Evolutionary conservation across 1,284 basidiomycete genomes (phyloP).

Genomic region (Ustilago vetiveriae): DNA sequence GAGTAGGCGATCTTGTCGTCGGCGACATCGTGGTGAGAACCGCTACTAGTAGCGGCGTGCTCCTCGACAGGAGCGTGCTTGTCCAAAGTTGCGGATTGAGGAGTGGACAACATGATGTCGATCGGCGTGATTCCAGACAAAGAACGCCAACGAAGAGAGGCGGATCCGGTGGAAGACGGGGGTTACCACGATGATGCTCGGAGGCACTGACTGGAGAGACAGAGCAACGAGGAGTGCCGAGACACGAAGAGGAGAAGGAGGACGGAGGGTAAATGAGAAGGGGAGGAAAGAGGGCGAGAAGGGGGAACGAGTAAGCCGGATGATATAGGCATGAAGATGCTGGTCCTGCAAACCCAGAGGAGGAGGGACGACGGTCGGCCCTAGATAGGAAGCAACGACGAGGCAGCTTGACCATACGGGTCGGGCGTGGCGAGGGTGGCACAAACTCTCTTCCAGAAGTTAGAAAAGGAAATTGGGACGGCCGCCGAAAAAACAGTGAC

Average conservation of each 20-base stretch:
- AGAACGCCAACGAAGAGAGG: background rate
- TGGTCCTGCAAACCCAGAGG: background rate
- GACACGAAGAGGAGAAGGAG: background rate
- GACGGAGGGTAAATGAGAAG: background rate
- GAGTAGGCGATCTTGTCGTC: constrained; percentile 49
- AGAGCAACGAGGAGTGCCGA: too few relatives aligned
- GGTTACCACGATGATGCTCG: constrained; percentile 1
- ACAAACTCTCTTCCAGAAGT: too few relatives aligned
- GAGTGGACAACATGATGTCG: constrained; percentile 24
- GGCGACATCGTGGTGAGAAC: constrained; percentile 33
- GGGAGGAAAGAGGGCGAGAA: background rate
- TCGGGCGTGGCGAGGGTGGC: too few relatives aligned
- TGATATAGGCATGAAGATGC: constrained; percentile 29
- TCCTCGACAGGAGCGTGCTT: constrained; percentile 26
- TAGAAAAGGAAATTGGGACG: too few relatives aligned
- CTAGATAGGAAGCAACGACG: background rate
- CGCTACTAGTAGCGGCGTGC: constrained; percentile 22
- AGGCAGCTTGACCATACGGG: too few relatives aligned
- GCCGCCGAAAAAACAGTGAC: too few relatives aligned
- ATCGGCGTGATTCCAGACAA: too few relatives aligned
- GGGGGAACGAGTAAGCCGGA: background rate
- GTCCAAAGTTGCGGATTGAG: constrained; percentile 10
- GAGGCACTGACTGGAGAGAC: background rate
- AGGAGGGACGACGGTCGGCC: background rate
- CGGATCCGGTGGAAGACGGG: background rate